Conservation (phyloP, 2,329 filamentous ascomycete genomes). For the Corinectria fuckeliana region DNA sequence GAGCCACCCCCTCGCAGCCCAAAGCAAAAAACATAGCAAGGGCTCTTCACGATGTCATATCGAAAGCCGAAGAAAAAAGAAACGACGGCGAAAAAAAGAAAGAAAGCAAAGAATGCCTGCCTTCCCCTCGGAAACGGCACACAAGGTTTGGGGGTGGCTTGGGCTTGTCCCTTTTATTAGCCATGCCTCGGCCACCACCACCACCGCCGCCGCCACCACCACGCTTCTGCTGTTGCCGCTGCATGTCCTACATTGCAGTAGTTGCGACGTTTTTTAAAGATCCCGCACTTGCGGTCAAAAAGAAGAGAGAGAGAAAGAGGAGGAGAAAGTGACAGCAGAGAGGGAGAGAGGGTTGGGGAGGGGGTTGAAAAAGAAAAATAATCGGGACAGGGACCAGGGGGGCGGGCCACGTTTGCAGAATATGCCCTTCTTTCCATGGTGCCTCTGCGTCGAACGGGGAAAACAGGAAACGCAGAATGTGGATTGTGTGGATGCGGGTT, state of each 20-base stretch:
- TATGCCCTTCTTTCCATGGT: not conserved
- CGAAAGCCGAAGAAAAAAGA: not conserved
- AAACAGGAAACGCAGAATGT: not conserved
- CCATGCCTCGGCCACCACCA: not conserved
- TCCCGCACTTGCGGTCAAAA: slow-evolving; percentile 5
- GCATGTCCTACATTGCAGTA: slow-evolving; percentile 7
- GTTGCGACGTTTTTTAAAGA: not conserved
- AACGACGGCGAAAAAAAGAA: not conserved
- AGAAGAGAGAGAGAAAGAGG: not conserved
- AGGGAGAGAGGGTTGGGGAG: not conserved
- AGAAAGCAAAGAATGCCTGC: not conserved
- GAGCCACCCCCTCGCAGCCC: not conserved
- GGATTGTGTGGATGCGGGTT: not conserved
- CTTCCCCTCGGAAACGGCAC: not conserved
- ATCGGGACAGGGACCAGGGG: not conserved
- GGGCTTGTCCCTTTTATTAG: no score
- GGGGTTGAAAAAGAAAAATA: slow-evolving; percentile 1
- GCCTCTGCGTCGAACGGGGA: not conserved
- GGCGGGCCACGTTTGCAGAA: slow-evolving; percentile 1
- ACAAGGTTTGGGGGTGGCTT: no score
- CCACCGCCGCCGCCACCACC: no score
- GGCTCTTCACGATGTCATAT: not conserved
- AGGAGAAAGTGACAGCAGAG: no score
- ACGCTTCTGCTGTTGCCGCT: no score
- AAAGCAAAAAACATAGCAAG: not conserved